Evolutionary conservation across 768 basidiomycete genomes (phyloP).

Genomic region (Cystofilobasidium ferigula): DNA sequence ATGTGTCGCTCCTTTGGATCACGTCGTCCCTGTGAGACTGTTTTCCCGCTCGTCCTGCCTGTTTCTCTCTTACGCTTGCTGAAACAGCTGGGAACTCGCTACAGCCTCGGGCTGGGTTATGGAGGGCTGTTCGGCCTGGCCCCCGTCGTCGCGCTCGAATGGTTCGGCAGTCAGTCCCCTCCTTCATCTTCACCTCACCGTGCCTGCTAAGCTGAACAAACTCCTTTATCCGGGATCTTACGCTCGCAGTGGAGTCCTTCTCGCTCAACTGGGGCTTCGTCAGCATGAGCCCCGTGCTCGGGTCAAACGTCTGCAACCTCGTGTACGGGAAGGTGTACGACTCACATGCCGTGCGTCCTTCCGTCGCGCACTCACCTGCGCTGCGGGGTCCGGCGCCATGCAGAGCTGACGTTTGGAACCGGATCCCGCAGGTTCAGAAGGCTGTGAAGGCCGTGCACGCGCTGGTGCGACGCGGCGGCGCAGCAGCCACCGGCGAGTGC

Average conservation of each 20-base stretch:
- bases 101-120: constrained; percentile 53
- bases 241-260: neutral
- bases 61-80: neutral
- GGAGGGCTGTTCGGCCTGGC: constrained; percentile 62
- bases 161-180: constrained; percentile 78
- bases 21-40: constrained; percentile 40
- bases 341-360: constrained; percentile 44
- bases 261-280: constrained; percentile 37
- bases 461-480: neutral
- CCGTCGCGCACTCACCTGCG: neutral
- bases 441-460: neutral
- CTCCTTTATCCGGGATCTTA: neutral
- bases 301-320: constrained; percentile 73
- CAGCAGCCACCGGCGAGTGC: constrained; percentile 8
- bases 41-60: neutral
- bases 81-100: neutral
- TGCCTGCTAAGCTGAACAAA: neutral
- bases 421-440: neutral
- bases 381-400: no score
- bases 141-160: constrained; percentile 70
- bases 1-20: constrained; percentile 57
- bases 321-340: constrained; percentile 73
- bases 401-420: no score
- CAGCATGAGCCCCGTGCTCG: constrained; percentile 57
- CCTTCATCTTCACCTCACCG: constrained; percentile 39